These are phyloP conservation scores for Globisporangium middletonii DNA, from an alignment of 352 stramenopile genomes.

Conservation along the genomic window DNA sequence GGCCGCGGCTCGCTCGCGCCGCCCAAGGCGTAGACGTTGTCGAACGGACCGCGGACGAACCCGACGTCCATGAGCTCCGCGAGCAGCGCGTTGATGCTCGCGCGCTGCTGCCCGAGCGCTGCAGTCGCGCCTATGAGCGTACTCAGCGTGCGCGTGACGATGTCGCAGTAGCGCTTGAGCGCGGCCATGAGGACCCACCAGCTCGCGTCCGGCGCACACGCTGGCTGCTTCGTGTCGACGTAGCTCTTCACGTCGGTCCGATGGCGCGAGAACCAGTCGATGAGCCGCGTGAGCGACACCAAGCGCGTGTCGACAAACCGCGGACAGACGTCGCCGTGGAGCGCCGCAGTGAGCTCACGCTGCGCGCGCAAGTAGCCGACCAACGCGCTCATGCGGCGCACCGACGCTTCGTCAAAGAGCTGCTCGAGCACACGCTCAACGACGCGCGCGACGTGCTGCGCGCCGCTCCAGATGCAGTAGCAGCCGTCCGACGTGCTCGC, in stretches of 20 bases:
- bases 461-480: slow-evolving; percentile 11
- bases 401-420: slow-evolving; percentile 11
- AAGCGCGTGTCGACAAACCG: slow-evolving; percentile 13
- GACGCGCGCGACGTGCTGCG: slow-evolving; percentile 10
- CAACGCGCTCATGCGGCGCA: slow-evolving; percentile 5
- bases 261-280: slow-evolving; percentile 12
- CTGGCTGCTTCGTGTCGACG: slow-evolving; percentile 10
- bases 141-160: slow-evolving; percentile 2
- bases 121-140: slow-evolving; percentile 9
- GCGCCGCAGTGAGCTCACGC: slow-evolving; percentile 6
- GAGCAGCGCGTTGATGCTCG: slow-evolving; percentile 5
- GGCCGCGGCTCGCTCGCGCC: slow-evolving; percentile 3
- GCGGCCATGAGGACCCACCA: slow-evolving; percentile 16
- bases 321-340: slow-evolving; percentile 8
- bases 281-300: slow-evolving; percentile 7
- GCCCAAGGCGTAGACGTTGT: slow-evolving; percentile 6
- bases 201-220: slow-evolving; percentile 5
- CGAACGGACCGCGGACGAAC: slow-evolving; percentile 11
- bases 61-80: slow-evolving; percentile 12
- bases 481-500: slow-evolving; percentile 3
- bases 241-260: slow-evolving; percentile 9
- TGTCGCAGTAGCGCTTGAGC: slow-evolving; percentile 13
- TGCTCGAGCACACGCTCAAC: slow-evolving; percentile 5
- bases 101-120: slow-evolving; percentile 9
- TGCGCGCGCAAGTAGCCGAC: slow-evolving; percentile 9